Conservation (phyloP, 192 early-diverging fungal species). For the Chytriomyces sp. region DNA sequence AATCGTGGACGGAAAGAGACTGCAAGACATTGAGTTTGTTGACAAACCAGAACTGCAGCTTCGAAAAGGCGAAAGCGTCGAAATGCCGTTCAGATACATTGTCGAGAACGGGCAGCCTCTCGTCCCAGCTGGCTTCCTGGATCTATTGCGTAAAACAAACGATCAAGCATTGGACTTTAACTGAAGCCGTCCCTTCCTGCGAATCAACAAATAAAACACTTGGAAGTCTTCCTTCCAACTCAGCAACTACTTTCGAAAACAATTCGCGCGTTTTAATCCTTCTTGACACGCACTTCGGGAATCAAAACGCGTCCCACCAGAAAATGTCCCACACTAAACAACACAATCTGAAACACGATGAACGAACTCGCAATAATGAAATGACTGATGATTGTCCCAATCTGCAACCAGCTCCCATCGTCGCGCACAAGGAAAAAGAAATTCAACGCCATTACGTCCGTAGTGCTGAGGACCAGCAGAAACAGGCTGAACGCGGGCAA, state of each 20-base stretch:
- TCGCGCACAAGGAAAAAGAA: slow-evolving; percentile 83
- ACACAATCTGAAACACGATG: slow-evolving; percentile 86
- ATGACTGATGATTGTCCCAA: slow-evolving; percentile 94
- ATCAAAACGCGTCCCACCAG: slow-evolving; percentile 56
- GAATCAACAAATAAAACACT: too few relatives aligned
- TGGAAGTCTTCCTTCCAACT: too few relatives aligned
- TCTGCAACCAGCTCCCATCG: slow-evolving; percentile 94
- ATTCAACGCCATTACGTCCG: slow-evolving; percentile 92
- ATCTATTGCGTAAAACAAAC: slow-evolving; percentile 73
- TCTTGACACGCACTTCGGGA: slow-evolving; percentile 24
- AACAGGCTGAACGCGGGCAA: slow-evolving; percentile 87
- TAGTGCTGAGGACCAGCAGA: slow-evolving; percentile 82
- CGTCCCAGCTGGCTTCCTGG: slow-evolving; percentile 76
- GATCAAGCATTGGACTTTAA: slow-evolving; percentile 49
- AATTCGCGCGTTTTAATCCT: background rate
- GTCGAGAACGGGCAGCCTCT: slow-evolving; percentile 54
- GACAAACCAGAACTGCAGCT: slow-evolving; percentile 77
- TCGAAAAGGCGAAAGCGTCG: slow-evolving; percentile 70
- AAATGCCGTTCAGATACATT: slow-evolving; percentile 81
- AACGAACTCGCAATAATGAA: slow-evolving; percentile 93
- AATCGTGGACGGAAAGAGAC: slow-evolving; percentile 66
- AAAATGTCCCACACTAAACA: slow-evolving; percentile 80
- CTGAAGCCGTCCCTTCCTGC: too few relatives aligned
- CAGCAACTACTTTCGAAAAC: background rate
- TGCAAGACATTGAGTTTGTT: slow-evolving; percentile 69